phyloP scores from a whole-genome alignment of 2,329 filamentous ascomycete genomes.

The Colletotrichum sp. region DNA sequence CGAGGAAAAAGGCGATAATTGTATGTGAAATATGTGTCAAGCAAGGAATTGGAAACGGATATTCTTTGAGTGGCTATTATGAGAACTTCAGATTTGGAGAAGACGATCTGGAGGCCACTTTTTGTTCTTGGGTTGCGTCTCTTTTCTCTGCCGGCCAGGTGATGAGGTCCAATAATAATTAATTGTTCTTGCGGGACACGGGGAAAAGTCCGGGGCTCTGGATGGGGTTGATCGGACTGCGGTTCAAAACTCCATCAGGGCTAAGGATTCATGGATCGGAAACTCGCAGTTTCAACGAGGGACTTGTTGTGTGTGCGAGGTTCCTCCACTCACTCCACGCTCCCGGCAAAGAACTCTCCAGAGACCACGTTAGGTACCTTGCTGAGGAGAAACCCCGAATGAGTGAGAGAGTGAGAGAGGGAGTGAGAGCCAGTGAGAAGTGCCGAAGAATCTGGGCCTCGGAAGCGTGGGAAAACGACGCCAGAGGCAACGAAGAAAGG shows the following conservation, averaged over 20 bases:
- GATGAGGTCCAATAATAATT: not conserved
- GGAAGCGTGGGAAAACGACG: constrained; percentile 2
- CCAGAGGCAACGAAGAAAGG: not conserved
- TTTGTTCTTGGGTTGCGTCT: not conserved
- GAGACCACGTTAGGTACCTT: not conserved
- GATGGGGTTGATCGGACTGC: not conserved
- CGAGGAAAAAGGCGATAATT: not conserved
- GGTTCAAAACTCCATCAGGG: not conserved
- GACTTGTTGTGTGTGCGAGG: not conserved
- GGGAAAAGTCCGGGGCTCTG: constrained; percentile 13
- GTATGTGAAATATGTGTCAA: not conserved
- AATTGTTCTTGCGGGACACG: constrained; percentile 18
- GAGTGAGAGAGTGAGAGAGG: not conserved
- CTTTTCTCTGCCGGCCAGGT: not conserved
- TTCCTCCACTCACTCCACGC: not conserved
- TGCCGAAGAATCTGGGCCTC: not conserved
- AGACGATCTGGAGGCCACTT: constrained; percentile 1
- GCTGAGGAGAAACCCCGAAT: not conserved
- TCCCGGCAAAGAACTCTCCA: constrained; percentile 21
- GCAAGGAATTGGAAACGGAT: not conserved
- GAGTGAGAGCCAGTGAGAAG: not conserved
- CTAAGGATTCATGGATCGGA: constrained; percentile 1
- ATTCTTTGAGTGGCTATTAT: not conserved
- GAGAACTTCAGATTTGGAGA: not conserved
- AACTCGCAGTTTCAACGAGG: not conserved